Evolutionary conservation across 495 filamentous ascomycete genomes (phyloP), one percentile per base, ranked within the genome.

Genomic region (Penicillium canescens): DNA sequence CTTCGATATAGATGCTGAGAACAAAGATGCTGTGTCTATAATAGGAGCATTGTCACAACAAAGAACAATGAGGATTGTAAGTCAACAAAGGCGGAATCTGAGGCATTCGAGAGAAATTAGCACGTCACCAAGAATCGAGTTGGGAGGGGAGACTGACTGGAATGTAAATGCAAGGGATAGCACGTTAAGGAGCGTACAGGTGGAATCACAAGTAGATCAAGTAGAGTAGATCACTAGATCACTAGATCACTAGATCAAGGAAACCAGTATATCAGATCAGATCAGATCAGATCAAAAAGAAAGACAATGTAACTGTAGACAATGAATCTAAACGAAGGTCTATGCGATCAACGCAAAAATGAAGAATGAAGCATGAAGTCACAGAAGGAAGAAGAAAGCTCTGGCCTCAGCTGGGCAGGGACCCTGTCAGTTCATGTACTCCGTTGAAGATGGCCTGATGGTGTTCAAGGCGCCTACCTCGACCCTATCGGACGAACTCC

Each of bases 401-500:
- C 24, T 51, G 50, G 45, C 53, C 43, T 38, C 42, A 38, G 40
- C 54, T 39, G 41, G 16, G 37, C 1, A 18, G 18, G 18, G 18
- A 18, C 18, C 23, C 23, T 24, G 23, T 24, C 23, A 24, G 8
- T 31, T 31, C 28, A 31, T 31, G 28, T 31, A 31, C 28, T 31
- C 28, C 28, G 6, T 31, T 2, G 8, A 31, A 3, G 8, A 48
- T 50, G 52, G 52, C 6, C 59, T 43, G 44, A 43, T 44, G 36
- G 16, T 54, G 44, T 54, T 33, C 31, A 46, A 46, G 44, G 48
- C 41, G 43, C 41, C 41, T 33, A 44, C n/a, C 35, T 8, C 7
- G 18, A 37, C 35, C 62, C 62, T 60, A 62, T 65, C 60, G 51
- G 56, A 24, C 46, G 14, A 16, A 21, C 56, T 49, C 47, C 53